Base-by-base conservation (phyloP, 2,329 filamentous ascomycete species). In the Ilyonectria destructans region DNA sequence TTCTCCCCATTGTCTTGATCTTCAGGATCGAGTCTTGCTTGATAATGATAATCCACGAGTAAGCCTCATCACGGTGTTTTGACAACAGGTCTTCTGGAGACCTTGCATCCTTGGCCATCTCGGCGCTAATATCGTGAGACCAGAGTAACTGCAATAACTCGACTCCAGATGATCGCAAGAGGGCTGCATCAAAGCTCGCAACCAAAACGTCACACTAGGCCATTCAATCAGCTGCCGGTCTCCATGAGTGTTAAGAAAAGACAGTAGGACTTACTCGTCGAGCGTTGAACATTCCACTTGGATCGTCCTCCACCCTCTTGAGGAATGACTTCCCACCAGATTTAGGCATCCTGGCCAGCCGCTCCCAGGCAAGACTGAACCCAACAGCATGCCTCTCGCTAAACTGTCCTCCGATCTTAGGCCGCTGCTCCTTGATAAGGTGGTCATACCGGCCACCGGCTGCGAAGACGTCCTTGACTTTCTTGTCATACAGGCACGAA, bases 401-500 rank as follows among this genome's bases (percentile, higher is more conserved):
- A 49, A 88, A 85, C 64, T 88, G 88, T 26, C 86, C 87, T 46
- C 89, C 86, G 48, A 90, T 88, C 70, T 90, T 92, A 6, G 93
- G 93, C 9, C 91, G 89, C 77, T 97, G 93, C 68, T 97, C 93
- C 78, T 91, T 91, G 71, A 99, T 96, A 21, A 99, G 84, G 55
- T 90, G 90, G 79, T 99, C 97, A 78, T 99, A 99, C 56, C 96
- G 90, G 2, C 96, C 96, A 58, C 97, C 96, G 35, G 95, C 96
- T 6, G 96, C 96, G 77, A 98, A 94, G 0, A 98, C 93, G 73
- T 96, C 92, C 74, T 89, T 91, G 69, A 92, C 89, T 78, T 94
- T 97, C 69, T 89, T 91, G 78, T 98, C 96, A 71, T 95, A 94
- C 2, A 98, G 83, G 76, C 95, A 98, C 69, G 97, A 93, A 78